phyloP scores from a whole-genome alignment of 768 basidiomycete genomes.

The Rubroboletus pulcherrimus region DNA sequence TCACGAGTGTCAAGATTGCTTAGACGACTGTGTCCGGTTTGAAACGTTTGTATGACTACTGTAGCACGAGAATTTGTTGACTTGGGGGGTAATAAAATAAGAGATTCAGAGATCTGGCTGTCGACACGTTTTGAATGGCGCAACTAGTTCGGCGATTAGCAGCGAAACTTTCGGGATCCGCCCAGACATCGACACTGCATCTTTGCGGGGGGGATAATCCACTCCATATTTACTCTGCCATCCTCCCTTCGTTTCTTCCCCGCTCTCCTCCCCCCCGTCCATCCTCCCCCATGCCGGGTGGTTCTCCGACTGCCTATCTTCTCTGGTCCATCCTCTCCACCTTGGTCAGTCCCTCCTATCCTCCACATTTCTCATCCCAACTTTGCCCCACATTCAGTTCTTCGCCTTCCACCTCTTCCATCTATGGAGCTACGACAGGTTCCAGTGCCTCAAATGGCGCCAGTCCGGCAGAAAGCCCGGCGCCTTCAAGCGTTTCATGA shows the following conservation, averaged over 20 bases:
- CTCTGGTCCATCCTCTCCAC: conserved; percentile 72
- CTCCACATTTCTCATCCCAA: background rate
- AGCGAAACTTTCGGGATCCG: background rate
- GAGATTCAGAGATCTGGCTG: background rate
- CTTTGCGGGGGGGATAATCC: conserved; percentile 24
- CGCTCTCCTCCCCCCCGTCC: background rate
- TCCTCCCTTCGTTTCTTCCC: background rate
- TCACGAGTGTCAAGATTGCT: conserved; percentile 31
- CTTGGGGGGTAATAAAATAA: too few species aligned
- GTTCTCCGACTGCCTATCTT: conserved; percentile 70
- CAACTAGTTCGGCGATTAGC: background rate
- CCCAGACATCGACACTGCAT: background rate
- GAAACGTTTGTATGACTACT: conserved; percentile 2
- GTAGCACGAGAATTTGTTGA: background rate
- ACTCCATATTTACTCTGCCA: background rate
- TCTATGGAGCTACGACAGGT: conserved; percentile 77
- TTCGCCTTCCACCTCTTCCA: conserved; percentile 64
- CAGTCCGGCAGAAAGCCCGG: conserved; percentile 72
- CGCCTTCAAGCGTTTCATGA: conserved; percentile 87
- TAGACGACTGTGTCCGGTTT: conserved; percentile 5
- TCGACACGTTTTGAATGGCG: background rate
- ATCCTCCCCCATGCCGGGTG: conserved; percentile 54
- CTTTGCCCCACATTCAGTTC: conserved; percentile 42
- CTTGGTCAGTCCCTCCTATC: conserved; percentile 43
- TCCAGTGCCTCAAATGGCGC: conserved; percentile 69